Percentiles rank a stretch among this genome's conserved stretches.
Evolutionary conservation across 164 flowering plant genomes (phyloP).

Genomic region (Chimonanthus praecox): DNA sequence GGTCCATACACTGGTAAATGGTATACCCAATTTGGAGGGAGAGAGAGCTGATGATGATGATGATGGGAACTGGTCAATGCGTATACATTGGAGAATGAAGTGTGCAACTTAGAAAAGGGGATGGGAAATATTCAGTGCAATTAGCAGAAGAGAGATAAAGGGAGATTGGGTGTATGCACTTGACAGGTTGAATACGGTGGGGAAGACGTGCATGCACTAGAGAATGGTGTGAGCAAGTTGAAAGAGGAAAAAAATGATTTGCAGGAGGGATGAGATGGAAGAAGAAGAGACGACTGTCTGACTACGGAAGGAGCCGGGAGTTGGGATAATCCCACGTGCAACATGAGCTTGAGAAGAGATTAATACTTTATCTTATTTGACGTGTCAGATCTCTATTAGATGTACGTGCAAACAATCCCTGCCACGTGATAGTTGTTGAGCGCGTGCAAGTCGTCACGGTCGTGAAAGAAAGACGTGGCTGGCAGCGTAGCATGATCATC

Average conservation of each 20-base stretch:
- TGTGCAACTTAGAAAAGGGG: background rate
- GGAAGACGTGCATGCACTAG: background rate
- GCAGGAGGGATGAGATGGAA: too few species aligned
- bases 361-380: background rate
- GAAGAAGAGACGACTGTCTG: too few species aligned
- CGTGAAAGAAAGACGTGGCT: background rate
- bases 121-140: background rate
- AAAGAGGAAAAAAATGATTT: too few species aligned
- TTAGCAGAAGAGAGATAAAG: background rate
- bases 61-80: background rate
- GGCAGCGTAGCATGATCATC: background rate
- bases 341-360: background rate
- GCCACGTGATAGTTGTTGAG: background rate
- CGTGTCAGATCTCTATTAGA: background rate
- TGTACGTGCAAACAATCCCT: background rate
- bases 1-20: background rate
- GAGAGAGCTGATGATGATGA: background rate
- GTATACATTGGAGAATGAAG: background rate
- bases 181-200: background rate
- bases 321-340: background rate
- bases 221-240: too few species aligned
- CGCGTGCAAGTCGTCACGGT: background rate
- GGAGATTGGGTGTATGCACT: background rate
- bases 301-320: too few species aligned
- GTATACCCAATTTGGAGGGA: background rate